phyloP scores from a whole-genome alignment of 441 rosid species.

The Syzygium syzygioides region DNA sequence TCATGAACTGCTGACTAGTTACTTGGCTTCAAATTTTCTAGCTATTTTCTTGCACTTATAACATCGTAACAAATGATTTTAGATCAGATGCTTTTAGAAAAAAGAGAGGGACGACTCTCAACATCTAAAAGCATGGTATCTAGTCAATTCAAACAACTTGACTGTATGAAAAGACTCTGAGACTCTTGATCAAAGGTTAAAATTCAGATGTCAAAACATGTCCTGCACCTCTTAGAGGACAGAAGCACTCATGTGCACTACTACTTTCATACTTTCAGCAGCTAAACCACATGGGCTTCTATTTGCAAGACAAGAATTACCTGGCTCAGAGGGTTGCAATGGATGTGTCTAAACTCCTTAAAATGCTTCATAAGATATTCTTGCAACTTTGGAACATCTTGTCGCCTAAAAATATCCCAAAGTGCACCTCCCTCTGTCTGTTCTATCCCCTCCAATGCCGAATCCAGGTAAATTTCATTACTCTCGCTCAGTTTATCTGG shows the following conservation, averaged over 20 bases:
- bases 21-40: not conserved
- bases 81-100: not conserved
- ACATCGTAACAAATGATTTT: not conserved
- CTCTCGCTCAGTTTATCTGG: conserved; percentile 1
- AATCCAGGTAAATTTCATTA: conserved; percentile 7
- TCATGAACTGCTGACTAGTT: not conserved
- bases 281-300: not conserved
- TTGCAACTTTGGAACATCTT: conserved; percentile 68
- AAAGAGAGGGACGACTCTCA: not conserved
- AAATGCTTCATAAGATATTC: conserved; percentile 57
- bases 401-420: conserved; percentile 87
- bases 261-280: not conserved
- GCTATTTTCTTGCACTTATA: not conserved
- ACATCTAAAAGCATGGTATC: not conserved
- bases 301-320: not conserved
- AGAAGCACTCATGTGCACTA: not conserved
- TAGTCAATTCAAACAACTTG: not conserved
- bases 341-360: conserved; percentile 44
- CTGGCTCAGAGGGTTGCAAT: conserved; percentile 3
- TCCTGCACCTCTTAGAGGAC: not conserved
- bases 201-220: not conserved
- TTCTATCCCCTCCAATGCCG: conserved; percentile 12
- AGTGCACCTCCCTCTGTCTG: conserved; percentile 56
- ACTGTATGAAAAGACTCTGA: not conserved
- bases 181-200: not conserved